These are phyloP conservation scores for Quercus robur DNA, from an alignment of 306 rosid species.

Conservation along the genomic window DNA sequence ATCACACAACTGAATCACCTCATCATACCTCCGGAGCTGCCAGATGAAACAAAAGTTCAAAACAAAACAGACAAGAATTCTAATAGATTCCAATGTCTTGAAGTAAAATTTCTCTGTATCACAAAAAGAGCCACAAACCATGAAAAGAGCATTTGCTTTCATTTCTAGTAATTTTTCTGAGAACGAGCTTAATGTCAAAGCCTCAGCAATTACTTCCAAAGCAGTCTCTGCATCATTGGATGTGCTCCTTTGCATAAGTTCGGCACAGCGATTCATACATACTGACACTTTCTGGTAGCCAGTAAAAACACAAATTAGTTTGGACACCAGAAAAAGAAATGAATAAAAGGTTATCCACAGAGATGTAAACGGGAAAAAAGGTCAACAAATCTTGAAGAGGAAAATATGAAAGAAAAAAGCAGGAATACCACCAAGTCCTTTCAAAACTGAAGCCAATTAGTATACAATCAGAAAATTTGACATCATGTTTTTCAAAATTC, in stretches of 20 bases:
- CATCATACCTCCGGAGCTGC: slow-evolving; percentile 81
- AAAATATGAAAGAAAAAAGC: background rate
- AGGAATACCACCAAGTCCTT: background rate
- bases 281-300: slow-evolving; percentile 74
- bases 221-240: slow-evolving; percentile 55
- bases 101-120: slow-evolving; percentile 18
- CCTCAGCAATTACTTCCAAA: slow-evolving; percentile 67
- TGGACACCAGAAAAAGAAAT: slow-evolving; percentile 2
- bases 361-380: background rate
- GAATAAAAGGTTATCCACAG: background rate
- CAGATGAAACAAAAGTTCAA: slow-evolving; percentile 35
- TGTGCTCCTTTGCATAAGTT: slow-evolving; percentile 54
- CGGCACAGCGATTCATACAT: slow-evolving; percentile 49
- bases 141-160: slow-evolving; percentile 84
- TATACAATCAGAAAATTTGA: background rate
- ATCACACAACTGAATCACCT: slow-evolving; percentile 79
- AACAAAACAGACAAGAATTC: slow-evolving; percentile 11
- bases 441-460: background rate
- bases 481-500: background rate
- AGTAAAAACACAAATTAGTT: slow-evolving; percentile 30
- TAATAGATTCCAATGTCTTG: slow-evolving; percentile 12
- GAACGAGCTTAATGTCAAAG: slow-evolving; percentile 57
- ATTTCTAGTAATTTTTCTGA: slow-evolving; percentile 83
- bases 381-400: background rate
- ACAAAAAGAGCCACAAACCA: slow-evolving; percentile 50